Evolutionary conservation across 495 filamentous ascomycete species (phyloP), one percentile per base, ranked within the genome.

Genomic region (Talaromyces borbonicus): DNA sequence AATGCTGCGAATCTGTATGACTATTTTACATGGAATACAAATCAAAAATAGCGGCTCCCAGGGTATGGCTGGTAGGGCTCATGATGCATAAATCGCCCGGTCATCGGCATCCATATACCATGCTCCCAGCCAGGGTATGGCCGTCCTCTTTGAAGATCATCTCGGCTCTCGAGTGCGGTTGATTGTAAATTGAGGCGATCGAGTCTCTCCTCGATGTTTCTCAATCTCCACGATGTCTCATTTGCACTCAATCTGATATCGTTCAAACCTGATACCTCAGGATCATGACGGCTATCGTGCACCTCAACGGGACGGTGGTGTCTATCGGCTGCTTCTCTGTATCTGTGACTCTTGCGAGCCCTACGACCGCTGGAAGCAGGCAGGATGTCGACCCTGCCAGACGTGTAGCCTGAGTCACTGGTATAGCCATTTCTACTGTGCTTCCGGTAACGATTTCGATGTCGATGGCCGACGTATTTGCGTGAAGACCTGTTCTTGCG

Each of bases 21-120:
- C n/a, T n/a, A n/a, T n/a, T n/a, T n/a, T n/a, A n/a, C n/a, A n/a
- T n/a, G n/a, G n/a, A n/a, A n/a, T n/a, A n/a, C n/a, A n/a, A n/a
- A n/a, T n/a, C n/a, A n/a, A n/a, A 43, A 9, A 18, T 43, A 43
- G n/a, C 25, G 41, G 29, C 41, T 43, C n/a, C 18, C 20, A 12
- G 20, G 26, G 15, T 20, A 30, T 27, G 22, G 12, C 29, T 24
- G 41, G 41, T 22, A 7, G 1, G 29, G 25, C 15, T 9, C 9
- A 9, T 31, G 31, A 5, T 29, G 31, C 1, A 43, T 18, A 5
- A 11, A 27, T 8, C 25, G 25, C 4, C 5, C 26, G 18, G 11
- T 24, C 6, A 31, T 25, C 15, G 25, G 5, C 2, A 22, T 8
- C 14, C 37, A 24, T 19, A 43, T 32, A 6, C 31, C 41, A 29